Percentiles rank a stretch among this genome's conserved stretches.
These are phyloP conservation scores for Plasmodium coatneyi DNA, from an alignment of 169 alveolate species.

Conservation along the genomic window DNA sequence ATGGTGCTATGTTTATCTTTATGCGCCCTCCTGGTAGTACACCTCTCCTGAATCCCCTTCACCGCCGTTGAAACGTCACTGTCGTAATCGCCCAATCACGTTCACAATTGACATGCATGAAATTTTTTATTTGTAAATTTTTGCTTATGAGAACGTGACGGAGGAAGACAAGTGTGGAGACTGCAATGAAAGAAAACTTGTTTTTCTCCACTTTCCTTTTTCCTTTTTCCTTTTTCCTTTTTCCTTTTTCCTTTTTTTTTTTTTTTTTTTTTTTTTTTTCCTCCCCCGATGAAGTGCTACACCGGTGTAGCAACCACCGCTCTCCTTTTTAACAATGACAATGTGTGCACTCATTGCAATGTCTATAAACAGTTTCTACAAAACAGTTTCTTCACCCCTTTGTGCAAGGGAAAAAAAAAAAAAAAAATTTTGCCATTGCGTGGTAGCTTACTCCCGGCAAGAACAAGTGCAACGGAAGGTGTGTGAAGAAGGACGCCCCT, in stretches of 20 bases:
- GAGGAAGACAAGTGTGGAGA: neutral
- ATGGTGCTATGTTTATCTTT: neutral
- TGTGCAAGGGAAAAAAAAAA: neutral
- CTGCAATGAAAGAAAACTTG: neutral
- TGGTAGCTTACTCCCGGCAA: neutral
- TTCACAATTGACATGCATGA: neutral
- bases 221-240: neutral
- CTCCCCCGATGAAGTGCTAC: neutral
- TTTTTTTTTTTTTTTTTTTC: neutral
- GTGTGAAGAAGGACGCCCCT: neutral
- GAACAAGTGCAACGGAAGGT: neutral
- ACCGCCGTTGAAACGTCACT: neutral
- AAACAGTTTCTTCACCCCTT: neutral
- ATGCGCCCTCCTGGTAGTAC: neutral
- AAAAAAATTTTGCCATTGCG: neutral
- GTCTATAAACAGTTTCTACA: neutral
- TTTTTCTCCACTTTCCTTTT: neutral
- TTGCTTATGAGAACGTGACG: conserved; percentile 1
- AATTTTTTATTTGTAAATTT: conserved; percentile 25
- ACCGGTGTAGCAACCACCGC: neutral
- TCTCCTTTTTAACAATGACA: neutral
- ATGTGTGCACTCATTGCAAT: neutral
- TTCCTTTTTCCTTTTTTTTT: neutral
- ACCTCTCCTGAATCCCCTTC: no score
- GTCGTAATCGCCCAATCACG: neutral